phyloP scores from a whole-genome alignment of 2,329 filamentous ascomycete species.

The Thermothelomyces thermophilus region DNA sequence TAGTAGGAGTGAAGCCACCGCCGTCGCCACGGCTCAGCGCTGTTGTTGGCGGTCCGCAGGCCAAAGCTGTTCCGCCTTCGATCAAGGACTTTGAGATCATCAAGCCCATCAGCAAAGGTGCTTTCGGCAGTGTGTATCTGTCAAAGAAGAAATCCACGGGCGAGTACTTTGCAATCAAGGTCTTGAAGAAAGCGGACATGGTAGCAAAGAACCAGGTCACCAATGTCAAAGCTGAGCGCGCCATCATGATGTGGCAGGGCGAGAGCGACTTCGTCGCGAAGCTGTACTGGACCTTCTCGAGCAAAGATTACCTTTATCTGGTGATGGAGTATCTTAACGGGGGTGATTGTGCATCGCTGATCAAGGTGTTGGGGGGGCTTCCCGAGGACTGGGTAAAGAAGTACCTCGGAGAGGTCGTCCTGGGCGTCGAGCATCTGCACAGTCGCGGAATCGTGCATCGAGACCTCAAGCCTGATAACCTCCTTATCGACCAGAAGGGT shows the following conservation, averaged over 20 bases:
- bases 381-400: slow-evolving; percentile 98
- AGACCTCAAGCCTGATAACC: slow-evolving; percentile 93
- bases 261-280: slow-evolving; percentile 99
- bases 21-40: slow-evolving; percentile 76
- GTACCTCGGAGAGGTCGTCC: slow-evolving; percentile 89
- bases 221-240: slow-evolving; percentile 95
- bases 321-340: slow-evolving; percentile 99
- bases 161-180: slow-evolving; percentile 98
- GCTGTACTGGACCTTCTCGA: slow-evolving; percentile 98
- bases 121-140: slow-evolving; percentile 94
- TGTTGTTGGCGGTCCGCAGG: slow-evolving; percentile 71
- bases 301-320: slow-evolving; percentile 96
- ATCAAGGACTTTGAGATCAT: slow-evolving; percentile 99
- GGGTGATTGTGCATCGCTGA: slow-evolving; percentile 90
- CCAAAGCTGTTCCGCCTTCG: slow-evolving; percentile 82
- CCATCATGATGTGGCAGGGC: slow-evolving; percentile 99
- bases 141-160: slow-evolving; percentile 98
- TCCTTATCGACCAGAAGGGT: slow-evolving; percentile 93
- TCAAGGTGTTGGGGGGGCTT: slow-evolving; percentile 86
- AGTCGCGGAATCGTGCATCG: slow-evolving; percentile 92
- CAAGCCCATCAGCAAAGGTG: slow-evolving; percentile 97
- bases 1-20: slow-evolving; percentile 56
- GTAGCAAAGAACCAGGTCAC: slow-evolving; percentile 99
- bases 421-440: slow-evolving; percentile 96
- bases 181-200: slow-evolving; percentile 99